Conservation (phyloP, 805 yeast genomes). For the Wickerhamiella occidentalis region DNA sequence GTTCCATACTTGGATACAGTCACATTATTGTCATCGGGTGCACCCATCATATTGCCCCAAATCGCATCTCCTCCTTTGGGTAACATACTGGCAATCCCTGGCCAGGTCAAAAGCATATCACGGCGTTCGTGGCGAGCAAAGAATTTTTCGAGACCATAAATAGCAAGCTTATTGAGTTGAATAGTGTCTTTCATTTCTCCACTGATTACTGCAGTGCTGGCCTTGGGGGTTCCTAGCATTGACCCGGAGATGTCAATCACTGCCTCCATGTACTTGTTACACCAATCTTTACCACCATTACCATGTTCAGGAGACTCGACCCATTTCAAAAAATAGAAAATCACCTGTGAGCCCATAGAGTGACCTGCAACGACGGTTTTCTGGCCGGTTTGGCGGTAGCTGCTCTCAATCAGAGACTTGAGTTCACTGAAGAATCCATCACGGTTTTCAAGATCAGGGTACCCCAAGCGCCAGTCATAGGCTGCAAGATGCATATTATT, state of each 20-base stretch:
- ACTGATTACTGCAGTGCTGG: conserved; percentile 79
- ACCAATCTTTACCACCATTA: conserved; percentile 87
- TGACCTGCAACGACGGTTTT: conserved; percentile 77
- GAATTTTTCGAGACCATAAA: conserved; percentile 87
- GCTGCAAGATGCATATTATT: conserved; percentile 83
- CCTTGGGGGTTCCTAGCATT: conserved; percentile 87
- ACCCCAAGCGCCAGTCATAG: conserved; percentile 93
- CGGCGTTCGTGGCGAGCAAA: conserved; percentile 81
- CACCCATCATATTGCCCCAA: conserved; percentile 64
- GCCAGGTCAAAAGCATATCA: conserved; percentile 73
- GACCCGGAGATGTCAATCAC: conserved; percentile 83
- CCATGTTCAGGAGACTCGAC: conserved; percentile 78
- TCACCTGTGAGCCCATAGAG: conserved; percentile 92
- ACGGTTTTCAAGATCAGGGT: conserved; percentile 73
- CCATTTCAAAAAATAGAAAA: conserved; percentile 88
- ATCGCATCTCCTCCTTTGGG: conserved; percentile 88
- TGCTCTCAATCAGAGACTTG: conserved; percentile 59
- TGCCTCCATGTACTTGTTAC: conserved; percentile 68
- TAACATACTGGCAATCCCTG: conserved; percentile 91
- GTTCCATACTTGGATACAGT: conserved; percentile 27
- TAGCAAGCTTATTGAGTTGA: conserved; percentile 82
- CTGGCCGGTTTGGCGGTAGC: conserved; percentile 39
- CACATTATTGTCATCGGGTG: conserved; percentile 55
- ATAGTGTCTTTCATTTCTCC: conserved; percentile 99
- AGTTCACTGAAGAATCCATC: conserved; percentile 76